phyloP scores from a whole-genome alignment of 2,329 filamentous ascomycete genomes.

The Bipolaris victoriae region DNA sequence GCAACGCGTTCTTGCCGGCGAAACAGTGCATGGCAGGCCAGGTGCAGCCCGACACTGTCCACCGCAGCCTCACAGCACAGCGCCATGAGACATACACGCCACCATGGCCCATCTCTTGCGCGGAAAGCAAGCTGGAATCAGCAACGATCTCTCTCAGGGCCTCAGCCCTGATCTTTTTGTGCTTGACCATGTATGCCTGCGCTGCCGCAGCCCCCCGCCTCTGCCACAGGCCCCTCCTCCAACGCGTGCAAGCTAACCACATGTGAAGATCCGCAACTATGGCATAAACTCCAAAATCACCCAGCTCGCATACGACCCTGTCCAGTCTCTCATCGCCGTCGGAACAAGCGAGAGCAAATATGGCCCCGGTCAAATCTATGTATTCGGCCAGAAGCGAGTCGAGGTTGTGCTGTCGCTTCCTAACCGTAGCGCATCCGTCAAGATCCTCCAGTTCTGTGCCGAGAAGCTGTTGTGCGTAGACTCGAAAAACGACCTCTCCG shows the following conservation, averaged over 20 bases:
- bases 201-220: conserved; percentile 26
- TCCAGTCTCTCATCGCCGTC: conserved; percentile 91
- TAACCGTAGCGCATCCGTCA: conserved; percentile 72
- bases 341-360: conserved; percentile 88
- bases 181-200: conserved; percentile 72
- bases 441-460: conserved; percentile 80
- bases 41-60: conserved; percentile 16
- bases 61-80: conserved; percentile 14
- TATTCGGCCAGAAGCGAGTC: conserved; percentile 84
- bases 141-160: conserved; percentile 85
- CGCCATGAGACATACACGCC: conserved; percentile 39
- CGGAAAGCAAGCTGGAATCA: conserved; percentile 91
- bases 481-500: conserved; percentile 79
- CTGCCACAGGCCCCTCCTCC: background rate
- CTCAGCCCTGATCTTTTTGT: conserved; percentile 79
- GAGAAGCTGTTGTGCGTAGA: conserved; percentile 87
- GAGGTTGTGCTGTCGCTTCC: conserved; percentile 74
- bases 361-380: conserved; percentile 84
- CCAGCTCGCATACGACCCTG: conserved; percentile 86
- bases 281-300: conserved; percentile 71
- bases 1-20: conserved; percentile 20
- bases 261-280: conserved; percentile 42
- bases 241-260: conserved; percentile 25
- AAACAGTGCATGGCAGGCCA: conserved; percentile 15
- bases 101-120: conserved; percentile 85